Evolutionary conservation across 805 yeast genomes (phyloP), one percentile per base, ranked within the genome.

Genomic region (Jamesozyma spencerorum): DNA sequence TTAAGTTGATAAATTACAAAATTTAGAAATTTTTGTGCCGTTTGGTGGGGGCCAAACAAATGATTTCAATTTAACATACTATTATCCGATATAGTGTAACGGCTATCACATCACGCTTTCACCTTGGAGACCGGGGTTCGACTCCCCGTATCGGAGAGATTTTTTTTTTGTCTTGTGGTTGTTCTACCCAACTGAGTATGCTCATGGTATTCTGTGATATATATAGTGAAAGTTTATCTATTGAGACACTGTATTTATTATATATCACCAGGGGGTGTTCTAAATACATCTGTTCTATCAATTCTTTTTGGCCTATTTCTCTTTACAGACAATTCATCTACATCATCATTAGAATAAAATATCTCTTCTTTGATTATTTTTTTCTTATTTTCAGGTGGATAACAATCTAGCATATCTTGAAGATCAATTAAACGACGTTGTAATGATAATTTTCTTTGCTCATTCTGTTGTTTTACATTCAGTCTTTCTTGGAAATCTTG

Each of bases 111-210:
- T 48, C 55, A 48, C 59, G 53, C 58, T 56, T 54, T 56, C 60
- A 55, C 60, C 53, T 57, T 53, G 54, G 59, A 53, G 59, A 56
- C 58, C 60, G 56, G 58, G 60, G 60, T 56, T 56, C 60, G 60
- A 56, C 58, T 56, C 60, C 59, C 60, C 54, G 60, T 50, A 52
- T 52, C 57, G 58, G 58, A 54, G 56, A 33, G 14, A 36, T 37
- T 33, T 40, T 42, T 24, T 10, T 34, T n/a, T 17, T 12, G 38
- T 36, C 22, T 18, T 11, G 5, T 30, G 11, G 19, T 40, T 37
- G 17, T 18, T 6, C 11, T 13, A 14, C 31, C 15, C 5, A 20
- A 12, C n/a, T n/a, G n/a, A 22, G 10, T 22, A 22, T 22, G 22
- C 14, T 36, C 14, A 19, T 35, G 42, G 35, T 34, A 36, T 18